Base-by-base conservation (phyloP, 495 filamentous ascomycete species). In the Podospora pseudocomata region DNA sequence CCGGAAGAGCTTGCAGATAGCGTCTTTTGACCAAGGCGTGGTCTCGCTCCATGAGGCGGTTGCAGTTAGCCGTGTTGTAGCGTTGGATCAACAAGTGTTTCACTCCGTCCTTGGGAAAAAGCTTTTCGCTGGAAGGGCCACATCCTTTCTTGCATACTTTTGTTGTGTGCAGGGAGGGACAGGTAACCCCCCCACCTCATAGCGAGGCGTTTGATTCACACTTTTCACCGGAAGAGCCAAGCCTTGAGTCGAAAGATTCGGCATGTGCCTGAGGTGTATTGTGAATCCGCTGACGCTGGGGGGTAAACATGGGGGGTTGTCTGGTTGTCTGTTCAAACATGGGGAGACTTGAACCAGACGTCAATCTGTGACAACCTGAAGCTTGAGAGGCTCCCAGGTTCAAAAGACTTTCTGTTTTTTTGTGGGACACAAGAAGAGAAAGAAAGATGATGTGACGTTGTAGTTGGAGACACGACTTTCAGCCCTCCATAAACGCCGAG, bases 401-500 rank as follows among this genome's bases (percentile, higher is more conserved):
- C 39, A 49, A 49, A 49, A 49, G 39, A 3, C 39, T 16, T 49
- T 63, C 60, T 53, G 30, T 18, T 19, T 26, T 39, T 27, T 64
- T 58, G 49, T 61, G 26, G 11, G 26, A 61, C 23, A 61, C 26
- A 23, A 28, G 23, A 54, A 30, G 28, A 61, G 59, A 63, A 30
- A 34, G 66, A 64, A 64, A 28, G 28, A 58, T 58, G n/a, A 58
- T 58, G 23, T 20, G 55, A 58, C 62, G 57, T 65, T 65, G 39
- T 11, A 49, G 39, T 56, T 63, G 61, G 30, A 67, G 67, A 66
- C 60, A 58, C 61, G 18, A 49, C 60, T 27, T 55, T 67, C 70
- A 71, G 71, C 68, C 71, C 71, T 64, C 70, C 71, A 61, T 67
- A 73, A 63, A 70, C 68, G 71, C 71, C 71, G 71, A 73, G 69